Evolutionary conservation across 2,329 filamentous ascomycete species (phyloP).

Genomic region (Diaporthe humulicola): DNA sequence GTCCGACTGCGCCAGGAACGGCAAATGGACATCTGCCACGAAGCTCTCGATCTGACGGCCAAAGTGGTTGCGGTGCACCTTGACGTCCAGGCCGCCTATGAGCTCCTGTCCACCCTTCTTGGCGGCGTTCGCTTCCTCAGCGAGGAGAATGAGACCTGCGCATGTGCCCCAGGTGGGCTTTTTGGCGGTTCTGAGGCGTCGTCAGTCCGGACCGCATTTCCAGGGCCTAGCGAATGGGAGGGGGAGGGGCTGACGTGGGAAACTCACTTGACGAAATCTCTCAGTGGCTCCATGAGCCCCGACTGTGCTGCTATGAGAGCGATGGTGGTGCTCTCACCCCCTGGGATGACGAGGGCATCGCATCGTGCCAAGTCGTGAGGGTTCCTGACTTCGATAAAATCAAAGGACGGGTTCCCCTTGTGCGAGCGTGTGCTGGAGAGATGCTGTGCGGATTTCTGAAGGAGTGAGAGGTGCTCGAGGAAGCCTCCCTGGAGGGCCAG

Average conservation of each 20-base stretch:
- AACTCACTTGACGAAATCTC: constrained; percentile 89
- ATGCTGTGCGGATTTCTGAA: constrained; percentile 75
- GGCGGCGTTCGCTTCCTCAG: constrained; percentile 87
- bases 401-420: constrained; percentile 57
- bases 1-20: constrained; percentile 69
- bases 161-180: constrained; percentile 97
- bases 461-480: constrained; percentile 84
- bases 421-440: constrained; percentile 50
- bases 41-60: constrained; percentile 95
- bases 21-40: constrained; percentile 78
- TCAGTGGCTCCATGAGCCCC: constrained; percentile 83
- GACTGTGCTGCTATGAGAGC: constrained; percentile 87
- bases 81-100: constrained; percentile 90
- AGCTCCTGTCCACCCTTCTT: constrained; percentile 94
- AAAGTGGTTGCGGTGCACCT: constrained; percentile 95
- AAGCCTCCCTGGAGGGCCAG: constrained; percentile 93
- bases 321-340: constrained; percentile 95
- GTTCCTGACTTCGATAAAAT: constrained; percentile 85
- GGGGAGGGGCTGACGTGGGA: background rate
- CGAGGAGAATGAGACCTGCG: constrained; percentile 91
- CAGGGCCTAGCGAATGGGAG: background rate
- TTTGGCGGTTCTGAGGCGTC: constrained; percentile 71
- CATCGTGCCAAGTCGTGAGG: constrained; percentile 77
- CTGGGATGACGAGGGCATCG: constrained; percentile 89
- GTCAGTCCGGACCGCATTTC: constrained; percentile 16